These are phyloP conservation scores for Phytophthora idaei DNA, from an alignment of 352 stramenopile genomes.

Conservation along the genomic window DNA sequence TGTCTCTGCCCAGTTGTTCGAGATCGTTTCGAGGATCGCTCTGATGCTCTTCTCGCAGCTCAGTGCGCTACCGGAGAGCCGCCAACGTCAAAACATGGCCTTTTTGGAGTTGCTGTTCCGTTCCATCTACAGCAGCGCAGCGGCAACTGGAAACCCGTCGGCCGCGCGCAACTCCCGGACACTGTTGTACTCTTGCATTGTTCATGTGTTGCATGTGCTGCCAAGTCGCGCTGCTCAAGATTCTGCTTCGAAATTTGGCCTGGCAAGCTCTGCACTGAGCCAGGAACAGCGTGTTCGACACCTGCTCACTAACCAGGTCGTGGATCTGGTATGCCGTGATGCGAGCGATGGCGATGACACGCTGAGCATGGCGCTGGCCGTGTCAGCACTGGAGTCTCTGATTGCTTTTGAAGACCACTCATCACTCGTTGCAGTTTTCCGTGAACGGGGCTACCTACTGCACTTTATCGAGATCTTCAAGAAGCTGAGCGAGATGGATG, in stretches of 20 bases:
- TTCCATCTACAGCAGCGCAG: conserved; percentile 62
- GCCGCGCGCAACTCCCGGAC: conserved; percentile 79
- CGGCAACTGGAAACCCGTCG: conserved; percentile 69
- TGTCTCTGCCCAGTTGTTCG: conserved; percentile 73
- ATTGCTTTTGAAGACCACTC: conserved; percentile 55
- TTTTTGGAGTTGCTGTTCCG: conserved; percentile 74
- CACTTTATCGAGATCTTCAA: conserved; percentile 84
- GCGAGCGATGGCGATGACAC: conserved; percentile 80
- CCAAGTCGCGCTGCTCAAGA: conserved; percentile 30
- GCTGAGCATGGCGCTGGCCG: conserved; percentile 80
- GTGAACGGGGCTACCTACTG: conserved; percentile 78
- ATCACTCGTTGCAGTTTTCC: conserved; percentile 61
- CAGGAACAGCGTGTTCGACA: conserved; percentile 40
- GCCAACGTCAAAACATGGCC: conserved; percentile 47
- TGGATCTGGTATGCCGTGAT: conserved; percentile 77
- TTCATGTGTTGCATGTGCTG: conserved; percentile 68
- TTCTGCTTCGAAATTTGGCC: conserved; percentile 16
- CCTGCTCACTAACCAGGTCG: conserved; percentile 58
- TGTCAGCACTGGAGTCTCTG: conserved; percentile 75
- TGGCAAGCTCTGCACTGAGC: conserved; percentile 20
- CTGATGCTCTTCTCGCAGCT: conserved; percentile 68
- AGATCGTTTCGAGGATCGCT: conserved; percentile 73
- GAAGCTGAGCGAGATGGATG: conserved; percentile 75
- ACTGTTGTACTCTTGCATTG: conserved; percentile 77
- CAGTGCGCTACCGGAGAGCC: conserved; percentile 46